Base-by-base conservation (phyloP, 2,329 filamentous ascomycete species). In the Chrysoporthe austroafricana region DNA sequence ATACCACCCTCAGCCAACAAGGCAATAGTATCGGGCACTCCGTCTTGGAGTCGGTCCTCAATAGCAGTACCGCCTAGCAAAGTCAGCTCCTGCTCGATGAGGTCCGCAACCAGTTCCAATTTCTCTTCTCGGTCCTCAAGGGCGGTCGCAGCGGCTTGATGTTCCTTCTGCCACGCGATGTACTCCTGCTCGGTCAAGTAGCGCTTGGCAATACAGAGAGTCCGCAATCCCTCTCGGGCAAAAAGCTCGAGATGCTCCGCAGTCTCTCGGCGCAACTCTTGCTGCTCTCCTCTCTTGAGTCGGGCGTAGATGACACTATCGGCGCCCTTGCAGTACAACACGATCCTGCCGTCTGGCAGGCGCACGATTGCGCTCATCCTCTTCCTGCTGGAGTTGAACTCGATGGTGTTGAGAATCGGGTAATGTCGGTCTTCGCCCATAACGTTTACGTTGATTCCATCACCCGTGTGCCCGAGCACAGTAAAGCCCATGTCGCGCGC, bases 211-310 rank as follows among this genome's bases (percentile, higher is more conserved):
- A 99, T 93, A 79, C 96, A 99, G 11, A 99, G 87, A 4, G 96
- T 99, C 74, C 96, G 90, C 44, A 99, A 84, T 78, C 96, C 96
- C 82, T 99, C 96, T 64, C 95, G 87, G 26, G 96, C 96, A 79
- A 98, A 99, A 88, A 97, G 92, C 76, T 99, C 96, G 21, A 99
- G 86, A 75, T 99, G 96, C 73, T 97, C 93, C 3, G 94, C 96
- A 1, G 96, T 99, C 21, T 86, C 85, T 73, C 88, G 87, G 70
- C 96, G 88, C 64, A 99, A 86, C 74, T 97, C 91, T 69, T 88
- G 85, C 79, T 99, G 96, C 78, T 97, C 90, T 61, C 94, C 94
- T 71, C 87, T 88, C 79, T 90, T 92, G 69, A 99, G 84, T 6
- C 96, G 91, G 8, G 94, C 94, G 78, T 98, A 99, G 71, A 99